Percentiles rank a stretch among this genome's conserved stretches.
phyloP scores from a whole-genome alignment of 441 rosid genomes.

The Gossypium davidsonii region DNA sequence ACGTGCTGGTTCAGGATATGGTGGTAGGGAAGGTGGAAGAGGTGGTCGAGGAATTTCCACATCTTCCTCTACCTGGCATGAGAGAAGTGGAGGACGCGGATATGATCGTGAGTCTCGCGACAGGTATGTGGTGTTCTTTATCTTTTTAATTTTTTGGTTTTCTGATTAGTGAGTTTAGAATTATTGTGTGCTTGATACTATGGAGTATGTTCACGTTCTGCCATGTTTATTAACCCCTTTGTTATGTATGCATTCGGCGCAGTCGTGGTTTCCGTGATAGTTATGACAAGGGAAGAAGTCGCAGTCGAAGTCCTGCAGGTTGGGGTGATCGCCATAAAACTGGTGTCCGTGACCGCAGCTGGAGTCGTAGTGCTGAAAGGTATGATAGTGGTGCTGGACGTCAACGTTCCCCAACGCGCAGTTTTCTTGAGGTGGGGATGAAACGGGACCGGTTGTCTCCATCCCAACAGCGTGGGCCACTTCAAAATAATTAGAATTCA shows the following conservation, averaged over 20 bases:
- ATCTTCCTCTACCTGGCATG: slow-evolving; percentile 28
- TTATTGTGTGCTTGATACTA: neutral
- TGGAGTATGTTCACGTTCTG: neutral
- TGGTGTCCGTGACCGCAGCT: slow-evolving; percentile 39
- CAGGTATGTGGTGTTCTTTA: slow-evolving; percentile 30
- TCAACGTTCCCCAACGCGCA: slow-evolving; percentile 19
- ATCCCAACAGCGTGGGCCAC: slow-evolving; percentile 5
- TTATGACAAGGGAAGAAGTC: slow-evolving; percentile 21
- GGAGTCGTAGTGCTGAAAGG: slow-evolving; percentile 53
- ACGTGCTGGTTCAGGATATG: slow-evolving; percentile 32
- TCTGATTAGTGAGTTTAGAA: neutral
- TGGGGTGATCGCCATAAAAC: slow-evolving; percentile 31
- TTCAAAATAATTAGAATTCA: slow-evolving; percentile 5
- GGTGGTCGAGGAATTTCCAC: slow-evolving; percentile 35
- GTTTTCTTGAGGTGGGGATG: slow-evolving; percentile 77
- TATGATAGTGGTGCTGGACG: slow-evolving; percentile 28
- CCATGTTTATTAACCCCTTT: neutral
- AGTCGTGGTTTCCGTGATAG: slow-evolving; percentile 27
- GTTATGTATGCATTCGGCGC: slow-evolving; percentile 31
- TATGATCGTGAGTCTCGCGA: slow-evolving; percentile 37
- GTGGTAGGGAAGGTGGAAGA: slow-evolving; percentile 53
- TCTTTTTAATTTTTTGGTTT: neutral
- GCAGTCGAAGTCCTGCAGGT: slow-evolving; percentile 34
- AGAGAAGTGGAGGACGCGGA: slow-evolving; percentile 40
- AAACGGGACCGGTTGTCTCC: slow-evolving; percentile 32